A percentile compares a stretch with the other conserved stretches of the same genome.
These are phyloP conservation scores for Jatropha podagrica DNA, from an alignment of 441 rosid genomes.

Conservation along the genomic window DNA sequence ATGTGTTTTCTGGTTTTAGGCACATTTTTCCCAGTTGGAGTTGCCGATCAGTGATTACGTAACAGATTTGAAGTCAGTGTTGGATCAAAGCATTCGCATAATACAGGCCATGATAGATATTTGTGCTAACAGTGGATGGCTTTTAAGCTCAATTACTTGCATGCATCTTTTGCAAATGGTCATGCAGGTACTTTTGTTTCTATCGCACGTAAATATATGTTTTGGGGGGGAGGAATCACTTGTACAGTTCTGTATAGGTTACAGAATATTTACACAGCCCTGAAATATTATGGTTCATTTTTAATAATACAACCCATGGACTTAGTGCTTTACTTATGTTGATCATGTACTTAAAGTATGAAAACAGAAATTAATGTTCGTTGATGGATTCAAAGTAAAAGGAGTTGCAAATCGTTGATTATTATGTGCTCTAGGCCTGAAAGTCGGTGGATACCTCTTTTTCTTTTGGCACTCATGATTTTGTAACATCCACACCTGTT, in stretches of 20 bases:
- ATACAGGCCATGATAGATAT: conserved; percentile 99
- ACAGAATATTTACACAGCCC: neutral
- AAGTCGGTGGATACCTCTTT: neutral
- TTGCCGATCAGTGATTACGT: conserved; percentile 92
- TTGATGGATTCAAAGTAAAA: neutral
- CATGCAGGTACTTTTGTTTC: conserved; percentile 71
- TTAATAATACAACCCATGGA: neutral
- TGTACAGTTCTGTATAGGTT: neutral
- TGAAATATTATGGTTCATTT: neutral
- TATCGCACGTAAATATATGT: neutral
- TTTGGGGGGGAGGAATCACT: neutral
- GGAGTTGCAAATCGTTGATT: neutral
- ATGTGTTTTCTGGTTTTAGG: conserved; percentile 50
- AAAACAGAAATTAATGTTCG: neutral
- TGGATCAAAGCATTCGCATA: conserved; percentile 98
- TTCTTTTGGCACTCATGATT: neutral
- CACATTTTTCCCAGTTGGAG: conserved; percentile 89
- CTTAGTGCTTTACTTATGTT: neutral
- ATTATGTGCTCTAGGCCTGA: neutral
- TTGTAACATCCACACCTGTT: neutral
- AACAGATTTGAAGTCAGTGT: conserved; percentile 94
- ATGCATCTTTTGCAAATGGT: conserved; percentile 99
- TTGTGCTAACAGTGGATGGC: conserved; percentile 99
- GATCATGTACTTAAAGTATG: neutral
- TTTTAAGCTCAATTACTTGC: conserved; percentile 87